Conservation (phyloP, 306 rosid genomes). For the Prunus salicina region DNA sequence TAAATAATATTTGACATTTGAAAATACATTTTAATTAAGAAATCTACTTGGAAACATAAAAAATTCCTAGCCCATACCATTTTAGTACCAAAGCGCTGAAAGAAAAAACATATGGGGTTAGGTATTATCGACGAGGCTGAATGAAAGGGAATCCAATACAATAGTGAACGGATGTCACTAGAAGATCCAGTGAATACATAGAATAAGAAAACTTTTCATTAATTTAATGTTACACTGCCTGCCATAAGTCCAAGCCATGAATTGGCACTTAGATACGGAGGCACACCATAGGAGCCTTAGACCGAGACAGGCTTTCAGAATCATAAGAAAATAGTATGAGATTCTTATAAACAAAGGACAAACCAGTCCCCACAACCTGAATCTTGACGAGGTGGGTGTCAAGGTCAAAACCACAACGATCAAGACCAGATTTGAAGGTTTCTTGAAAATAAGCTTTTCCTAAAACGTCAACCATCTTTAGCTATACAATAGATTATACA, state of each 20-base stretch:
- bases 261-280: not conserved
- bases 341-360: not conserved
- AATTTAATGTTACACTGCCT: not conserved
- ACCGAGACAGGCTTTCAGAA: constrained; percentile 2
- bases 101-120: not conserved
- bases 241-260: not conserved
- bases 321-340: not conserved
- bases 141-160: not conserved
- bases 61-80: not conserved
- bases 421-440: not conserved
- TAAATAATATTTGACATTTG: not conserved
- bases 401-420: not conserved
- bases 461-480: not conserved
- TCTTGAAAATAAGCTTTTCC: not conserved
- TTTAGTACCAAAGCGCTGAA: not conserved
- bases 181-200: not conserved
- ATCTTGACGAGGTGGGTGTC: constrained; percentile 4
- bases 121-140: not conserved
- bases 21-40: not conserved
- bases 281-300: not conserved
- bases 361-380: not conserved
- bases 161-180: not conserved
- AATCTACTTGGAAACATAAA: not conserved
- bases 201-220: not conserved
- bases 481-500: not conserved